Conservation (phyloP, 257 asterid species). For the Solanum dulcamara region DNA sequence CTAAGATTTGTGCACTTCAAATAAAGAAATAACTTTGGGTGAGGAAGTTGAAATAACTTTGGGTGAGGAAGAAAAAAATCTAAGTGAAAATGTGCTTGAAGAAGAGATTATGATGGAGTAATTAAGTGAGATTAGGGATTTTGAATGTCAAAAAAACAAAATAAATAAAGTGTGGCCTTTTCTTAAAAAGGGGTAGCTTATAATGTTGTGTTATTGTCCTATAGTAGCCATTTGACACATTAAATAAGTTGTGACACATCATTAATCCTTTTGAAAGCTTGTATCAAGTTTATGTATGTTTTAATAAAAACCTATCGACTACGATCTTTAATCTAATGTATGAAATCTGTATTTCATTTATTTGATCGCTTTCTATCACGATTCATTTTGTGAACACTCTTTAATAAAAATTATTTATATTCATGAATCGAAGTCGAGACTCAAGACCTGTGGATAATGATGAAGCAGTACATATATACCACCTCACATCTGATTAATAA, state of each 20-base stretch:
- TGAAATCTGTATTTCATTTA: background rate
- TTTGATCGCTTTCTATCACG: background rate
- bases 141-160: background rate
- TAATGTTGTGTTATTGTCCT: background rate
- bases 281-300: background rate
- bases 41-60: background rate
- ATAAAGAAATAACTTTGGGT: background rate
- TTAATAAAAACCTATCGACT: background rate
- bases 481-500: no score
- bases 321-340: background rate
- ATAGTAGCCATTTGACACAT: background rate
- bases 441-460: no score
- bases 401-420: no score
- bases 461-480: no score
- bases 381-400: background rate
- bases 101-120: background rate
- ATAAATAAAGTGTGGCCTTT: background rate
- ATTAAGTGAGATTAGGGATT: background rate
- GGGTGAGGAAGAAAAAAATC: background rate
- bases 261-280: background rate
- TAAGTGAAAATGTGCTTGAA: background rate
- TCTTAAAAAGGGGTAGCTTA: background rate
- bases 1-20: background rate
- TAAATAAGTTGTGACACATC: background rate
- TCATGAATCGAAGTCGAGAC: no score